These are phyloP conservation scores for Firmiana major DNA, from an alignment of 345 rosid genomes.

Conservation along the genomic window DNA sequence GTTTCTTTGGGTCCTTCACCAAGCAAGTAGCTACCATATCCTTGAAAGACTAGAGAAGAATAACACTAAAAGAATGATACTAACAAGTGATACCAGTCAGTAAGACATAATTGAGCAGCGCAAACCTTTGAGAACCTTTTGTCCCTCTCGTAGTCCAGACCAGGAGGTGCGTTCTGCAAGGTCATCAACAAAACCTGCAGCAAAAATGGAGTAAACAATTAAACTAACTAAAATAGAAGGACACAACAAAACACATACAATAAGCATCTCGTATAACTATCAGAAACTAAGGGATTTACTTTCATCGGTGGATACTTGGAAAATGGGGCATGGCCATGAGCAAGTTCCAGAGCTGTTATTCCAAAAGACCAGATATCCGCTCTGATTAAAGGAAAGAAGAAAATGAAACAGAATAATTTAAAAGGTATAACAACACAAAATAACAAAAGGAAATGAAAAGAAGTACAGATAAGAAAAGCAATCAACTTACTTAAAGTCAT, in stretches of 20 bases:
- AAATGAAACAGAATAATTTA: background rate
- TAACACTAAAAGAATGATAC: slow-evolving; percentile 24
- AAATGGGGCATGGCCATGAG: slow-evolving; percentile 99
- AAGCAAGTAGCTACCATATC: slow-evolving; percentile 93
- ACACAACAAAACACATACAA: slow-evolving; percentile 2
- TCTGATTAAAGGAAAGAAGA: slow-evolving; percentile 43
- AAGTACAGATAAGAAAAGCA: slow-evolving; percentile 11
- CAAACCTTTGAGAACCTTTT: slow-evolving; percentile 88
- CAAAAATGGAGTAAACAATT: background rate
- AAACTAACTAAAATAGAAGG: slow-evolving; percentile 18
- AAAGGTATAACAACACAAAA: slow-evolving; percentile 14
- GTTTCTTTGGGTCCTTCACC: slow-evolving; percentile 99
- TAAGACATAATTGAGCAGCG: slow-evolving; percentile 14
- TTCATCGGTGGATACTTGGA: slow-evolving; percentile 99
- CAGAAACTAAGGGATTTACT: slow-evolving; percentile 43
- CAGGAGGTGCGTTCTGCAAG: slow-evolving; percentile 99
- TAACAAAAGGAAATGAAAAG: background rate
- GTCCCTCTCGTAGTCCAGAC: slow-evolving; percentile 97
- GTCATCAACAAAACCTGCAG: slow-evolving; percentile 95
- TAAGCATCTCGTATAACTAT: slow-evolving; percentile 10
- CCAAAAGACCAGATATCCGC: slow-evolving; percentile 99
- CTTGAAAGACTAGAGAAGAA: slow-evolving; percentile 70
- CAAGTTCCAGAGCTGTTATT: slow-evolving; percentile 97
- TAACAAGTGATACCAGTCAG: slow-evolving; percentile 11
- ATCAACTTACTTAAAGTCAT: slow-evolving; percentile 91